Base-by-base conservation (phyloP, 1,284 basidiomycete species). In the Ganoderma resinaceum region DNA sequence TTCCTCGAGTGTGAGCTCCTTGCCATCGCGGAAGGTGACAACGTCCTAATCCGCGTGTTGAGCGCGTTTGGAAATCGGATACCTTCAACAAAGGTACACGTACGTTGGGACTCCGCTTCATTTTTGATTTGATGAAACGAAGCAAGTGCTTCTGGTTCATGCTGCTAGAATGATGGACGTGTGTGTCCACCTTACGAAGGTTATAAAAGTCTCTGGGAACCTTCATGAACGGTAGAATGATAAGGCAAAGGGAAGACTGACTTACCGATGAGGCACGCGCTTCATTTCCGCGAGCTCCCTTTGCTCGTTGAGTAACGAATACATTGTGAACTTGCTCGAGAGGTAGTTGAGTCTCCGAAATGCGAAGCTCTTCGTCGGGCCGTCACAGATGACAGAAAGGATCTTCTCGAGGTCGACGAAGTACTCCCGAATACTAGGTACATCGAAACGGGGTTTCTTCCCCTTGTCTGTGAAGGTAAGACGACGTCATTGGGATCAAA, bases 111-210 rank as follows among this genome's bases (percentile, higher is more conserved):
- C 84, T 89, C 33, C 89, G 89, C 81, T 95, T 96, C 92, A 96
- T 95, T 81, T 99, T 99, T 57, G 92, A 91, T 81, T 99, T 99
- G 86, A 99, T 99, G 83, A 99, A 99, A 6, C 98, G 96, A 31
- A 99, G 84, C n/a, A 99, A 83, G 82, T 99, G 98, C 82, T 99
- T 99, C 80, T 99, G 98, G 80, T 99, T 99, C 97, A 99, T 99
- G 79, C 94, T 94, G 65, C 97, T 98, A 12, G 96, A 98, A 80
- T 99, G 96, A 78, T 99, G 98, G 26, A 99, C 95, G 81, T 99
- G 97, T 11, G 98, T 99, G 79, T 99, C 97, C 69, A 99, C 96
- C 79, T 99, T 99, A 60, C 97, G 92, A 52, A 97, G 87, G 78
- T 99, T 99, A 84, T 99, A 99, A 77, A 99, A 99, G 82, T 99